Conservation (phyloP, 2,329 filamentous ascomycete genomes). For the Lasiodiplodia sp. region DNA sequence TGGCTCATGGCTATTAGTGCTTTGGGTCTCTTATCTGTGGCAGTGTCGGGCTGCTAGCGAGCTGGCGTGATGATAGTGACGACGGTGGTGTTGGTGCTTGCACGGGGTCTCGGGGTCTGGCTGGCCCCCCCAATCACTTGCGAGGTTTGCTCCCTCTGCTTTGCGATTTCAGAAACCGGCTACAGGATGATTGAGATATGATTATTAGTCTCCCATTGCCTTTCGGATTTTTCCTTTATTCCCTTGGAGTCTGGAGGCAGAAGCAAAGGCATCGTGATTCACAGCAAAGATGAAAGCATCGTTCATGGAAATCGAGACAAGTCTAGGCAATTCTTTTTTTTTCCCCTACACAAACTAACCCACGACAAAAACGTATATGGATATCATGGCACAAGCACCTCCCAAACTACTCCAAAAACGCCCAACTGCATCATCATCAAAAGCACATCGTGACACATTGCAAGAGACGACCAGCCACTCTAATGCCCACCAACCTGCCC, state of each 20-base stretch:
- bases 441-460: neutral
- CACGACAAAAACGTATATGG: neutral
- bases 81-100: neutral
- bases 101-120: neutral
- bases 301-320: neutral
- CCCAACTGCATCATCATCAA: neutral
- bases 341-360: neutral
- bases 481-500: conserved; percentile 57
- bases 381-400: neutral
- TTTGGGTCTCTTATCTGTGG: neutral
- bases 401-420: neutral
- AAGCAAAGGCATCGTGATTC: neutral
- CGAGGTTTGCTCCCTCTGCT: neutral
- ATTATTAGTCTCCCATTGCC: neutral
- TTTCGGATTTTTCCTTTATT: neutral
- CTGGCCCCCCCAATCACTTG: neutral
- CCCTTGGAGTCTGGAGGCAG: neutral
- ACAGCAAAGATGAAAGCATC: neutral
- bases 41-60: neutral
- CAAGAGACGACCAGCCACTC: neutral
- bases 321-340: neutral
- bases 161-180: neutral
- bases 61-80: neutral
- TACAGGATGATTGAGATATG: neutral
- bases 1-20: neutral